These are phyloP conservation scores for Kodamaea alishanica DNA, from an alignment of 1,139 yeast genomes.

Conservation along the genomic window DNA sequence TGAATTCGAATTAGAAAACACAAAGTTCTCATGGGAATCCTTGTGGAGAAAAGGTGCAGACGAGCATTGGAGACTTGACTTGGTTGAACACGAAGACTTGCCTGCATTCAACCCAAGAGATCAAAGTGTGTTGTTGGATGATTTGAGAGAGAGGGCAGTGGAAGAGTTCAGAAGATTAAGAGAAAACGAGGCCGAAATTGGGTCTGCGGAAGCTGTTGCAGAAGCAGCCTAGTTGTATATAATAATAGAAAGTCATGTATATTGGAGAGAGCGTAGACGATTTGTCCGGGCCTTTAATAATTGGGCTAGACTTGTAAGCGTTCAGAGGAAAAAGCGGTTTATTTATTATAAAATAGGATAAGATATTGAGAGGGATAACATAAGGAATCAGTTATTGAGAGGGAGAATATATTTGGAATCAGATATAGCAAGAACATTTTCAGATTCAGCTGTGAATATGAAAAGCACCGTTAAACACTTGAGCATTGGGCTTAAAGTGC, in stretches of 20 bases:
- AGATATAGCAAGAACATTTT: no score
- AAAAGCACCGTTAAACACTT: no score
- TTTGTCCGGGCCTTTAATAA: no score
- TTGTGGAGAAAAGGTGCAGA: constrained; percentile 83
- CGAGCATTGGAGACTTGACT: constrained; percentile 54
- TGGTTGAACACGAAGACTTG: constrained; percentile 56
- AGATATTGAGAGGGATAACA: no score
- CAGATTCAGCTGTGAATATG: no score
- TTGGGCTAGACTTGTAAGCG: no score
- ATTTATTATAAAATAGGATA: no score
- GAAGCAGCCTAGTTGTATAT: constrained; percentile 5
- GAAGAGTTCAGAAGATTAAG: constrained; percentile 30
- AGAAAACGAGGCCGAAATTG: constrained; percentile 11
- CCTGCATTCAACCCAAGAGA: constrained; percentile 64
- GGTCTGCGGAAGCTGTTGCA: constrained; percentile 7
- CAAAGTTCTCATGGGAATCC: constrained; percentile 74
- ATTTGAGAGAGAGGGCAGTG: constrained; percentile 45
- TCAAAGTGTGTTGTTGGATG: constrained; percentile 59
- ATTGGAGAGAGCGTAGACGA: no score
- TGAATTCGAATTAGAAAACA: constrained; percentile 49
- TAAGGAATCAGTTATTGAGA: no score
- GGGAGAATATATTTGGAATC: no score
- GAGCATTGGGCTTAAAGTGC: no score
- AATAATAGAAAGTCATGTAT: not conserved
- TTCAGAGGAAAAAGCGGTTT: no score